These are phyloP conservation scores for Septoria petroselini DNA, from an alignment of 2,329 filamentous ascomycete genomes.

Conservation along the genomic window DNA sequence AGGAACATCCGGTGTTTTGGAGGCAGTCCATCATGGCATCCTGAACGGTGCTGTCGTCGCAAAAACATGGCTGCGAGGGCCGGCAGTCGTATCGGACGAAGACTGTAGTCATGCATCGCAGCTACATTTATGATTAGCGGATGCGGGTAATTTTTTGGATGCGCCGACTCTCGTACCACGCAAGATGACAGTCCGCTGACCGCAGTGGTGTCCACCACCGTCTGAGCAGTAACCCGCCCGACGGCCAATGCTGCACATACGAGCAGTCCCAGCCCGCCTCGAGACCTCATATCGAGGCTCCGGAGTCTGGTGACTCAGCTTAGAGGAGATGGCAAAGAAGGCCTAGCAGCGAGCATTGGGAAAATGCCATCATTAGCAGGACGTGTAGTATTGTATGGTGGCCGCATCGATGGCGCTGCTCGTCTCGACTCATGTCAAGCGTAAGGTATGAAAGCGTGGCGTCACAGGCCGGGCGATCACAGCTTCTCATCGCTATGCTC, in stretches of 20 bases:
- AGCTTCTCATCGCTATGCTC: neutral
- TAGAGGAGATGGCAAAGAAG: neutral
- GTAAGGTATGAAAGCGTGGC: slow-evolving; percentile 12
- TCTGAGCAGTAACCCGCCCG: neutral
- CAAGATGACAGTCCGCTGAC: slow-evolving; percentile 17
- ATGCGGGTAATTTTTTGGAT: too few relatives aligned
- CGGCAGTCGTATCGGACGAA: slow-evolving; percentile 14
- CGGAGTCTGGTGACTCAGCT: slow-evolving; percentile 1
- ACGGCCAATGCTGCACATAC: neutral
- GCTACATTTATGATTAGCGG: too few relatives aligned
- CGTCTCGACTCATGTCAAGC: slow-evolving; percentile 12
- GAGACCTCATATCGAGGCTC: slow-evolving; percentile 12
- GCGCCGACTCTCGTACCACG: slow-evolving; percentile 16
- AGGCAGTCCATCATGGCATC: slow-evolving; percentile 11
- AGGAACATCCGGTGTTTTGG: slow-evolving; percentile 3
- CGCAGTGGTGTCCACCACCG: slow-evolving; percentile 10
- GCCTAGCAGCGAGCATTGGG: neutral
- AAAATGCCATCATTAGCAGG: neutral
- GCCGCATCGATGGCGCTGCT: slow-evolving; percentile 5
- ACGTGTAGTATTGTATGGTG: neutral
- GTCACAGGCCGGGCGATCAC: slow-evolving; percentile 4
- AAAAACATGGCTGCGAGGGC: slow-evolving; percentile 17
- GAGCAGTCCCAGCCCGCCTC: neutral
- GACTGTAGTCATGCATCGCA: slow-evolving; percentile 14
- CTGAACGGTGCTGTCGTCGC: slow-evolving; percentile 11